Evolutionary conservation across 805 yeast species (phyloP).

Genomic region (Candida multigemmis): DNA sequence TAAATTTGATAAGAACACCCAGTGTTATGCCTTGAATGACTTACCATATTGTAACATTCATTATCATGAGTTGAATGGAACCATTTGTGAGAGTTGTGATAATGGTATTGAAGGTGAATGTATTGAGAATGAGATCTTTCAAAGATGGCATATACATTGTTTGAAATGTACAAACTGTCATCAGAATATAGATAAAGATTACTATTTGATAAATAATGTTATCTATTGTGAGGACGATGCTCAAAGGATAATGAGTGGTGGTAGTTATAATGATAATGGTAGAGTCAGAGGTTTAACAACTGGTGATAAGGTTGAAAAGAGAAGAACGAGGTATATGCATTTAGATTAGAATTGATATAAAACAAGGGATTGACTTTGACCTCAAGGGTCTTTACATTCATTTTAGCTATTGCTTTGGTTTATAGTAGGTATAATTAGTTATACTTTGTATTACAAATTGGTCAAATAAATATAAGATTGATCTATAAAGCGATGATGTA

Average conservation of each 20-base stretch:
- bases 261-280: conserved; percentile 12
- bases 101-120: conserved; percentile 86
- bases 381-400: too few species aligned
- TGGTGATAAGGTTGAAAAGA: conserved; percentile 29
- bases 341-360: conserved; percentile 11
- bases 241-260: conserved; percentile 14
- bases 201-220: conserved; percentile 40
- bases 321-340: conserved; percentile 33
- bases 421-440: too few species aligned
- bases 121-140: conserved; percentile 62
- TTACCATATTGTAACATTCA: conserved; percentile 76
- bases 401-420: too few species aligned
- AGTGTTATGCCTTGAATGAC: conserved; percentile 72
- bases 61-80: conserved; percentile 65
- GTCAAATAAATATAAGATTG: too few species aligned
- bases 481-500: too few species aligned
- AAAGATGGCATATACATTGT: conserved; percentile 71
- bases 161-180: conserved; percentile 60
- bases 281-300: conserved; percentile 13
- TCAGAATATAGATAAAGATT: conserved; percentile 39
- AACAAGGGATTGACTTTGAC: too few species aligned
- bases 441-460: too few species aligned
- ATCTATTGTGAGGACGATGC: conserved; percentile 47
- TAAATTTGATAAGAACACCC: conserved; percentile 48
- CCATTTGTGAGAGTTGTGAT: conserved; percentile 64